Conservation (phyloP, 441 rosid species). For the Isatis lusitanica region DNA sequence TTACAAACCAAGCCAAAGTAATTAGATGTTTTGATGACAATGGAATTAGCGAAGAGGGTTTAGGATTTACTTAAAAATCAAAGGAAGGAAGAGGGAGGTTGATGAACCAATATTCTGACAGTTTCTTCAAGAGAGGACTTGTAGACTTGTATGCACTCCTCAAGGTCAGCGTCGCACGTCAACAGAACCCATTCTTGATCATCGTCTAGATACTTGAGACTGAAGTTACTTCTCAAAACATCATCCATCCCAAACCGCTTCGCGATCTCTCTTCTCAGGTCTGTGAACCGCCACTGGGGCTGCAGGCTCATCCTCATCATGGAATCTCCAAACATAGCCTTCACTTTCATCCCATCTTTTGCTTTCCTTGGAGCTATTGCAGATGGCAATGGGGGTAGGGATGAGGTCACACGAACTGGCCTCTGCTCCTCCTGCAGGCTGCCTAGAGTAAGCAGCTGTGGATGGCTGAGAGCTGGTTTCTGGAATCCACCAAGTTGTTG, state of each 20-base stretch:
- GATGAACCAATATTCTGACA: conserved; percentile 60
- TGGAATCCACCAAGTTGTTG: conserved; percentile 43
- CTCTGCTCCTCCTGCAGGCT: conserved; percentile 48
- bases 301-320: conserved; percentile 60
- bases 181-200: conserved; percentile 91
- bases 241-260: conserved; percentile 62
- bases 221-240: conserved; percentile 39
- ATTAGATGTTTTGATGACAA: background rate
- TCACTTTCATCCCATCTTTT: conserved; percentile 43
- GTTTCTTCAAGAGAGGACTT: conserved; percentile 50
- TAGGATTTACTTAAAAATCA: background rate
- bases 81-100: conserved; percentile 30
- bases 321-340: conserved; percentile 58
- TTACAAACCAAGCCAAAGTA: conserved; percentile 28
- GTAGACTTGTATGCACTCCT: conserved; percentile 77
- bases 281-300: conserved; percentile 53
- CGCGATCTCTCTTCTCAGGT: conserved; percentile 65
- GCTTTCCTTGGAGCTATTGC: conserved; percentile 19
- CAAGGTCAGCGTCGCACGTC: conserved; percentile 92
- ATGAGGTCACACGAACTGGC: conserved; percentile 42
- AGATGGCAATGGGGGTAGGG: conserved; percentile 49
- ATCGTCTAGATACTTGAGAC: conserved; percentile 86
- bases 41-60: conserved; percentile 9
- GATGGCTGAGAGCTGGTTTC: conserved; percentile 59
- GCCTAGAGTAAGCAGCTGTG: conserved; percentile 47